Percentiles rank a stretch among this genome's conserved stretches.
Evolutionary conservation across 2,329 filamentous ascomycete species (phyloP).

Genomic region (Xylariaceae sp.): DNA sequence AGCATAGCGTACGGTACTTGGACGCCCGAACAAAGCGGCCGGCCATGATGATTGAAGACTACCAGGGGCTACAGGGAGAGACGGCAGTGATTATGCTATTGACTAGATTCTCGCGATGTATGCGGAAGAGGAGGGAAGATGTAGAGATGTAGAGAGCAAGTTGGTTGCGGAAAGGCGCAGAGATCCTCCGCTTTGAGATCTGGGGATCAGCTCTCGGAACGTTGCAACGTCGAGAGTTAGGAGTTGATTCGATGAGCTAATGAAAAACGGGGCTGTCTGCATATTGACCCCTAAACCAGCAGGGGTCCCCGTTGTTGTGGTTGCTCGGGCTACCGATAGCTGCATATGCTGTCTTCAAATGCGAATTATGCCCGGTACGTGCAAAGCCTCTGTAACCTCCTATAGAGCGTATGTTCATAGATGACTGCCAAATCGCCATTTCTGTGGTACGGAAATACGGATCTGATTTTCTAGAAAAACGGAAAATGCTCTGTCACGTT

Average conservation of each 20-base stretch:
- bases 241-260: conserved; percentile 10
- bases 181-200: conserved; percentile 8
- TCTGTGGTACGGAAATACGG: too few species aligned
- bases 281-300: conserved; percentile 13
- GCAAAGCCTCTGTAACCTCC: too few species aligned
- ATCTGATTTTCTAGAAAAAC: too few species aligned
- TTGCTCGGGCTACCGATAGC: conserved; percentile 9
- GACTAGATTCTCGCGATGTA: conserved; percentile 1
- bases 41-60: conserved; percentile 48
- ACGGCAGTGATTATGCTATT: conserved; percentile 5
- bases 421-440: too few species aligned
- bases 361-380: not conserved
- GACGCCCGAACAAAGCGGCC: conserved; percentile 63
- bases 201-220: not conserved
- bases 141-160: not conserved
- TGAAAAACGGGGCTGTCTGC: conserved; percentile 13
- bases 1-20: conserved; percentile 54
- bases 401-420: too few species aligned
- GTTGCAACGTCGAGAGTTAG: conserved; percentile 7
- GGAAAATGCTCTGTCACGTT: too few species aligned
- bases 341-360: not conserved
- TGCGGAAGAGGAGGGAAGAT: not conserved
- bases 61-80: not conserved
- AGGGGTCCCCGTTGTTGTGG: conserved; percentile 1
- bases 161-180: conserved; percentile 7